Evolutionary conservation across 2,329 filamentous ascomycete species (phyloP).

Genomic region (Xenoacremonium recifei): DNA sequence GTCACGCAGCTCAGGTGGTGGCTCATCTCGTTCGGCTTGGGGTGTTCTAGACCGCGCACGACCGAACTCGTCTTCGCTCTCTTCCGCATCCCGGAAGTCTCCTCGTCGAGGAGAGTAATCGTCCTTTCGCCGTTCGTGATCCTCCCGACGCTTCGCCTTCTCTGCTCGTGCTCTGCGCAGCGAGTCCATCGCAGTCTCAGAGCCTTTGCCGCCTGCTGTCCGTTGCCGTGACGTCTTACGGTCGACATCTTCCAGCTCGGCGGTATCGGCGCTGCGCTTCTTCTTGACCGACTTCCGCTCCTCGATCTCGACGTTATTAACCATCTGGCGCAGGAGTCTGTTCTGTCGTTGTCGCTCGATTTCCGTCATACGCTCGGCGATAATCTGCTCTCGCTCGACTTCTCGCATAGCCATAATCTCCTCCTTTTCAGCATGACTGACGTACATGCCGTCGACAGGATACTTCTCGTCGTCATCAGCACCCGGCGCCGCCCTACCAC

Average conservation of each 20-base stretch:
- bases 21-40: conserved; percentile 68
- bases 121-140: conserved; percentile 61
- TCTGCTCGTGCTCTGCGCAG: conserved; percentile 61
- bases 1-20: conserved; percentile 73
- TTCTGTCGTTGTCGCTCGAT: conserved; percentile 82
- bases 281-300: conserved; percentile 54
- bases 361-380: conserved; percentile 83
- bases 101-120: conserved; percentile 36
- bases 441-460: conserved; percentile 85
- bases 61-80: conserved; percentile 80
- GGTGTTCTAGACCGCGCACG: conserved; percentile 54
- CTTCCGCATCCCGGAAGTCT: conserved; percentile 50
- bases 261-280: conserved; percentile 76
- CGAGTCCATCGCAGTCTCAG: conserved; percentile 67
- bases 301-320: conserved; percentile 64
- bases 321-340: conserved; percentile 73
- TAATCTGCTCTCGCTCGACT: conserved; percentile 84
- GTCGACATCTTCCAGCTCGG: conserved; percentile 73
- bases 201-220: conserved; percentile 40
- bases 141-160: conserved; percentile 50
- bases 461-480: conserved; percentile 67
- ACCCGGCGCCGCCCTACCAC: conserved; percentile 37
- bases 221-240: conserved; percentile 73
- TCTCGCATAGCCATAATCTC: conserved; percentile 85
- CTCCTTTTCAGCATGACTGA: conserved; percentile 69